Percentiles rank a stretch among this genome's conserved stretches.
Conservation (phyloP, 1,284 basidiomycete species). For the Malassezia pachydermatis region DNA sequence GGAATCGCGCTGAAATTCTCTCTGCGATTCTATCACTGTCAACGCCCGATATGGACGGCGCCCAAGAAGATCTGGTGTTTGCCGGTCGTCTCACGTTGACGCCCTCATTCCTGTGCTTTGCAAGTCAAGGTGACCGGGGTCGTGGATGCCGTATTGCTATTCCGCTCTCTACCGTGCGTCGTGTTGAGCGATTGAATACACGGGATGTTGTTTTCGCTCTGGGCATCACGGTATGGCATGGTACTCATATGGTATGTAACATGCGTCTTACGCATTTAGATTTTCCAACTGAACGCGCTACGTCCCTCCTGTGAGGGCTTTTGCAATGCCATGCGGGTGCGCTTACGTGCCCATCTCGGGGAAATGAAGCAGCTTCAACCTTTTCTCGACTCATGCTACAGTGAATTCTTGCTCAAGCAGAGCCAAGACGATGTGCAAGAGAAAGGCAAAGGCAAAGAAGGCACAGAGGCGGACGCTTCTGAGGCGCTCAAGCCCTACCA, state of each 20-base stretch:
- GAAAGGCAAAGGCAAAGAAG: slow-evolving; percentile 9
- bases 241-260: slow-evolving; percentile 89
- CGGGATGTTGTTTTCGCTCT: slow-evolving; percentile 67
- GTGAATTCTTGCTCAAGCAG: slow-evolving; percentile 65
- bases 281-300: slow-evolving; percentile 87
- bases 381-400: slow-evolving; percentile 86
- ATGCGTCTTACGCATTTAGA: no score
- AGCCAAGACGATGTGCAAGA: slow-evolving; percentile 11
- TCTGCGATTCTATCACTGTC: slow-evolving; percentile 41
- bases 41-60: slow-evolving; percentile 23
- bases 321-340: slow-evolving; percentile 75
- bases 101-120: slow-evolving; percentile 80
- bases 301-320: slow-evolving; percentile 89
- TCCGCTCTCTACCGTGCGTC: slow-evolving; percentile 80
- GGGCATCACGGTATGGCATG: slow-evolving; percentile 87
- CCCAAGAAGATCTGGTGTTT: slow-evolving; percentile 42
- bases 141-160: slow-evolving; percentile 75
- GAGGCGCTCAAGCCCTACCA: not conserved
- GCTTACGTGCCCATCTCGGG: slow-evolving; percentile 66
- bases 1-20: slow-evolving; percentile 29
- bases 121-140: slow-evolving; percentile 74
- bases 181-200: slow-evolving; percentile 77
- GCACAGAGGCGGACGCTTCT: not conserved
- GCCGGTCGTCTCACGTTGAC: slow-evolving; percentile 75
- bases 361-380: slow-evolving; percentile 81